Base-by-base conservation (phyloP, 805 yeast genomes). In the Pichia scutulata region DNA sequence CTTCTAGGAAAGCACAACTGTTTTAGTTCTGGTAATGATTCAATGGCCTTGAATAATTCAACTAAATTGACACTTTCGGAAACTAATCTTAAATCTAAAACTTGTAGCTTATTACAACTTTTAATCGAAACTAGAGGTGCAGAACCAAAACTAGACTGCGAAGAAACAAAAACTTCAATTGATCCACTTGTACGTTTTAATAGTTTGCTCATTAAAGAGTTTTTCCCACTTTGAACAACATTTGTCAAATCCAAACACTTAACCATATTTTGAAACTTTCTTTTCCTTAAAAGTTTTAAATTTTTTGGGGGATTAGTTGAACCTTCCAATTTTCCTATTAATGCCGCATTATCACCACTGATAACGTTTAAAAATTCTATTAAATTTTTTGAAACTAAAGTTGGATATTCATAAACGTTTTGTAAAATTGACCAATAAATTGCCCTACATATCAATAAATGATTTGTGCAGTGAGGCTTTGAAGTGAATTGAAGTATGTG, bases 111-210 rank as follows among this genome's bases (percentile, higher is more conserved):
- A 22, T 69, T 69, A 64, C 99, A 93, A 41, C 82, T 72, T 51
- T 86, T 77, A 43, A 93, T 71, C 46, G 95, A 82, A n/a, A 88
- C 77, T 56, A 92, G 69, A 1, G 98, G 97, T 2, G 95, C 86
- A 46, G 82, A 76, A 0, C 99, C 99, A 70, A 93, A 92, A 69
- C 95, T 85, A 30, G 97, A 84, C 63, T 92, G 98, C 3, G 98
- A 96, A 0, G 98, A 97, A 8, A 86, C 77, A 59, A 93, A 89
- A 12, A 74, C 70, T 55, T 81, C 77, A 45, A 93, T 69, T 39
- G 73, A 76, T 19, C 74, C 64, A 9, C 89, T 77, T 49, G 96
- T 86, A 40, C 96, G 74, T 59, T 95, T 78, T 49, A 93, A 70
- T 7, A 93, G 64, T 56, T 86, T 84, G 0, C 97, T 88, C 13